Evolutionary conservation across 805 yeast genomes (phyloP).

Genomic region (Suhomyces prunicola): DNA sequence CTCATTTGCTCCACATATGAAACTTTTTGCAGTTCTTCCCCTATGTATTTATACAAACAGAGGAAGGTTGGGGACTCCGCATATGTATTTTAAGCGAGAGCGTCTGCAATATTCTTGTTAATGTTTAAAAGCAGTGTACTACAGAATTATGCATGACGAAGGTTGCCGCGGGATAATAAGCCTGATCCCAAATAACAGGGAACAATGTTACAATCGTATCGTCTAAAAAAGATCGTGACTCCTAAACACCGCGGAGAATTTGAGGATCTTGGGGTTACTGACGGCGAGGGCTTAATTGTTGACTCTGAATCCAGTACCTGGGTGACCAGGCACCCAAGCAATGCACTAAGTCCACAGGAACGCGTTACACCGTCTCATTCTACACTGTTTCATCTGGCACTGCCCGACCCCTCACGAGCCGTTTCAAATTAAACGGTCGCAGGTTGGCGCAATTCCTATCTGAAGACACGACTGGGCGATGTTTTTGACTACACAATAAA

Average conservation of each 20-base stretch:
- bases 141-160: neutral
- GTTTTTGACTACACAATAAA: neutral
- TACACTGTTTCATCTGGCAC: neutral
- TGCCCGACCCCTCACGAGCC: neutral
- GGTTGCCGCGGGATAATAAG: neutral
- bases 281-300: neutral
- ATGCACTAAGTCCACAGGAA: neutral
- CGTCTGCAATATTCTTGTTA: neutral
- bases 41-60: neutral
- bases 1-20: neutral
- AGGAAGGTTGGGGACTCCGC: neutral
- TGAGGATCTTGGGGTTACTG: neutral
- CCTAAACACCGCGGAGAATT: neutral
- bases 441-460: neutral
- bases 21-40: neutral
- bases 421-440: neutral
- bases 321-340: neutral
- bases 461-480: neutral
- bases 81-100: neutral
- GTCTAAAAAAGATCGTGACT: neutral
- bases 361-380: neutral
- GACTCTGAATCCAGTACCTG: neutral
- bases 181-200: neutral
- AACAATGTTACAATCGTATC: neutral
- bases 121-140: neutral